Evolutionary conservation across 2,329 filamentous ascomycete species (phyloP), one percentile per base, ranked within the genome.

Genomic region (Lasiodiplodia hormozganensis): DNA sequence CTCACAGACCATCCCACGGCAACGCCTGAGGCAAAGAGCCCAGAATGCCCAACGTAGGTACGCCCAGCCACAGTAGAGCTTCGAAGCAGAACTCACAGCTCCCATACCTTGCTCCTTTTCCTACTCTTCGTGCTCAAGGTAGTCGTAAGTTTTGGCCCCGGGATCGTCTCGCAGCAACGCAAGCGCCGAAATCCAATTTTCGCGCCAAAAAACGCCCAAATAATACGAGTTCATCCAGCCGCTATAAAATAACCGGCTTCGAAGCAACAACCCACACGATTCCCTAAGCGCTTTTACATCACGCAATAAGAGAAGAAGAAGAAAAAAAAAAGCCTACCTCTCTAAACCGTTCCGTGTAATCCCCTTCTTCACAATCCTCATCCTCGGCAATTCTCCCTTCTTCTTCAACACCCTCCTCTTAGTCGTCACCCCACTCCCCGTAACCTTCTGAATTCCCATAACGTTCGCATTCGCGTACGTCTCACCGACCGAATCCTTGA

Each of bases 81-180:
- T 4, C 25, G 40, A 62, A 62, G 58, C 58, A n/a, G 40, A 51
- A 14, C 28, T 18, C 21, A 21, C 28, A 36, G 5, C n/a, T n/a
- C 10, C 5, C 4, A 18, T 4, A 3, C 56, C 56, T 14, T 6
- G 18, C 40, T 14, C 38, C 11, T 8, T 23, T n/a, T 1, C 21
- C 23, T 1, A 21, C 54, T n/a, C 18, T 2, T 6, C 3, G 7
- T 23, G n/a, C 14, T 8, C 8, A 16, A 31, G n/a, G 16, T 4
- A 38, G 16, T 18, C 12, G 21, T 28, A 8, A n/a, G 8, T 12
- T 28, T 2, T 28, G 47, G 47, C 38, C 47, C 60, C n/a, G 60
- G 31, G 60, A 52, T 47, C 47, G 52, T 64, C 43, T 64, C 47
- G 60, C 60, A 49, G 43, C 58, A 52, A 52, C 43, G 43, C 43